Evolutionary conservation across 768 basidiomycete species (phyloP), one percentile per base, ranked within the genome.

Genomic region (Steccherinum ochraceum): DNA sequence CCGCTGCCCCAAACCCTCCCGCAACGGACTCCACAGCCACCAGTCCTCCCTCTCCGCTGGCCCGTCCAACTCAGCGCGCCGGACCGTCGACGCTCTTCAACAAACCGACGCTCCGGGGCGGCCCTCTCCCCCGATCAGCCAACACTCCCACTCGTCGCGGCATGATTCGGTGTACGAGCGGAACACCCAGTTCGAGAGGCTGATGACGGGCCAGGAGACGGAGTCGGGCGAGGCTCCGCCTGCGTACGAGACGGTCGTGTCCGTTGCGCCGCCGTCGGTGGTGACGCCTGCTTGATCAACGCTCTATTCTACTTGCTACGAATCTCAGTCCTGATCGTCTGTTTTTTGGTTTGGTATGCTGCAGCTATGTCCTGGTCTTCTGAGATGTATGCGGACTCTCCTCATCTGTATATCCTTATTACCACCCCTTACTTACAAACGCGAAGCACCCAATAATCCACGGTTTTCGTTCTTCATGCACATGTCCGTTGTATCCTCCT

Each of bases 191-290:
- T 93, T 87, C 59, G 93, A 92, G 62, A 75, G 85, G 21, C 75
- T 96, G 18, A 76, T 96, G 35, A 79, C 86, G 11, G 93, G 94
- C 20, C 83, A 85, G 64, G 87, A 88, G 64, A 86, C 77, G 44
- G 84, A 87, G 59, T 72, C 74, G 13, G 93, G 93, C 5, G 93
- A 96, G 64, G 77, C 78, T 5, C 93, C 94, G 0, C 94, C 94
- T 3, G 72, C 80, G n/a, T 93, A 93, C 62, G 70, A 70, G 35
- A 63, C 53, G 44, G 40, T 48, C 41, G 40, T 45, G 23, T n/a
- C 46, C 11, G 30, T 35, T 7, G 7, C 30, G 30, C 16, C 30
- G 30, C 16, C 30, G 30, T 35, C 30, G 30, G 30, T 35, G 30
- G 30, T 16, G 7, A 7, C 30, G 30, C 7, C 30, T 7, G 7